These are phyloP conservation scores for Diaporthe sp. DNA, from an alignment of 2,329 filamentous ascomycete genomes.

Conservation along the genomic window DNA sequence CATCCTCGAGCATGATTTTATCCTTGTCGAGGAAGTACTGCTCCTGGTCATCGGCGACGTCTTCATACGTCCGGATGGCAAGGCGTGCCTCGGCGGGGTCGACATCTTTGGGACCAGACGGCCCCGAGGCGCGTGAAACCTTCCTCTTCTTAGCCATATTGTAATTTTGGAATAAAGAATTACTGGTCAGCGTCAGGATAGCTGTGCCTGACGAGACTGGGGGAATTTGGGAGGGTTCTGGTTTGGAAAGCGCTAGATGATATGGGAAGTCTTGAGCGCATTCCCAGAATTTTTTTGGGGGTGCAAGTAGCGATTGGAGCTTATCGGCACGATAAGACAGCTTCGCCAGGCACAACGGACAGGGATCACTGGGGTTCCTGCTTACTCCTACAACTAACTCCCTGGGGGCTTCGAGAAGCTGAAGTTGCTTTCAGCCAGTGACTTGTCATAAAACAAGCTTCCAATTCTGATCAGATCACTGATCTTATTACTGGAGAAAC, in stretches of 20 bases:
- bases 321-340: conserved; percentile 9
- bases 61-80: conserved; percentile 76
- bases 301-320: neutral
- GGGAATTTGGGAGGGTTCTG: neutral
- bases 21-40: conserved; percentile 92
- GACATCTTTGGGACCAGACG: conserved; percentile 66
- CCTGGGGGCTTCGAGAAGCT: neutral
- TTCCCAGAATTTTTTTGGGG: conserved; percentile 33
- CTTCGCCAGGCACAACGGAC: neutral
- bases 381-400: neutral
- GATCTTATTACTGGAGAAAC: too few species aligned
- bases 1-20: conserved; percentile 87
- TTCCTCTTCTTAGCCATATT: conserved; percentile 79
- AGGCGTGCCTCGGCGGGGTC: conserved; percentile 72
- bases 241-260: neutral
- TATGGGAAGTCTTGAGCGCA: neutral
- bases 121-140: conserved; percentile 64
- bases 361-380: neutral
- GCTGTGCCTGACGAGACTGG: neutral
- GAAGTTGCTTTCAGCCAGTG: neutral
- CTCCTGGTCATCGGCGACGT: conserved; percentile 94
- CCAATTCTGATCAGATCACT: neutral
- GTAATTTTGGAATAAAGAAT: neutral
- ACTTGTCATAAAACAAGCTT: neutral
- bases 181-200: neutral